phyloP scores from a whole-genome alignment of 495 filamentous ascomycete genomes.

The Talaromyces nanjingensis region DNA sequence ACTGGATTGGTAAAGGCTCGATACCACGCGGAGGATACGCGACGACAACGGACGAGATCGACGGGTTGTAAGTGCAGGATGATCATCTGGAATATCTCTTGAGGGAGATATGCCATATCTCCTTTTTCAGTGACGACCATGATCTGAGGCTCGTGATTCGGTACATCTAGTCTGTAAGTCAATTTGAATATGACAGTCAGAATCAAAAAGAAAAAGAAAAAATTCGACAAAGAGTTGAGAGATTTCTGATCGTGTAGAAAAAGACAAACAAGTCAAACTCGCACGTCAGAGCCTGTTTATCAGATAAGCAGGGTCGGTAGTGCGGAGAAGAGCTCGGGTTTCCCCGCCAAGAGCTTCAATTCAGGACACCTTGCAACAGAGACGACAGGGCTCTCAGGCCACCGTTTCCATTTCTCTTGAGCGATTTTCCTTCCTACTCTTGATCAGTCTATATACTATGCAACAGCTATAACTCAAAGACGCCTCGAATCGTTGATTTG shows the following conservation, averaged over 20 bases:
- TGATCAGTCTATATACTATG: background rate
- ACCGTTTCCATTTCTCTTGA: background rate
- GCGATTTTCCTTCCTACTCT: background rate
- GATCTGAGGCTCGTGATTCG: background rate
- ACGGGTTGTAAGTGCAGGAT: slow-evolving; percentile 35
- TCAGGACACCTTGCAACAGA: slow-evolving; percentile 39
- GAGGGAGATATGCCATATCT: slow-evolving; percentile 27
- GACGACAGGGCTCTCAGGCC: background rate
- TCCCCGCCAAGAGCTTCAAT: slow-evolving; percentile 33
- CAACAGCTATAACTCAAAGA: background rate
- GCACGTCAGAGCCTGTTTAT: background rate
- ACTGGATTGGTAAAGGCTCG: slow-evolving; percentile 44
- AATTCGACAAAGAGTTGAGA: background rate
- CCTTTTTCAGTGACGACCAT: slow-evolving; percentile 3
- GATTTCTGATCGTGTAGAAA: background rate
- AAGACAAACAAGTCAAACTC: background rate
- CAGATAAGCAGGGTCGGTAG: background rate
- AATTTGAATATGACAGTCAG: background rate
- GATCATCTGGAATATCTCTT: slow-evolving; percentile 39
- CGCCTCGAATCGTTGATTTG: background rate
- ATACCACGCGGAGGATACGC: slow-evolving; percentile 49
- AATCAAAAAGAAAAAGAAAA: background rate
- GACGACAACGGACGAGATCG: slow-evolving; percentile 48
- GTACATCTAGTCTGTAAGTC: slow-evolving; percentile 9
- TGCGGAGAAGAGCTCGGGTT: background rate